phyloP scores from a whole-genome alignment of 2,329 filamentous ascomycete genomes.

The Talaromyces funiculosus region DNA sequence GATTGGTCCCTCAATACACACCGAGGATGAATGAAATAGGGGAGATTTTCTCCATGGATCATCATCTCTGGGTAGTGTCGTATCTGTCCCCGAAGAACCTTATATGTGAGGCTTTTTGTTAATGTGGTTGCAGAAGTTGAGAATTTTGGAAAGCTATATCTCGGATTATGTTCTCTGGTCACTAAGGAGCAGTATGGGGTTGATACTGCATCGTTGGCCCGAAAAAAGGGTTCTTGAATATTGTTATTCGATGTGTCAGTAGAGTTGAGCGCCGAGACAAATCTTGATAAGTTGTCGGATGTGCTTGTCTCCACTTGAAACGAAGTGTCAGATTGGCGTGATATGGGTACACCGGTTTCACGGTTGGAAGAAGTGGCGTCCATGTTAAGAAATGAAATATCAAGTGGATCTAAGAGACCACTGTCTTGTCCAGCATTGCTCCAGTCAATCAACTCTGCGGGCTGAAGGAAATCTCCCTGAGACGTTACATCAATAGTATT shows the following conservation, averaged over 20 bases:
- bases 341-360: too few relatives aligned
- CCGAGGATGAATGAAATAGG: conserved; percentile 6
- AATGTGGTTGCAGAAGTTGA: not conserved
- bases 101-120: not conserved
- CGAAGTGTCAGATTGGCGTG: too few relatives aligned
- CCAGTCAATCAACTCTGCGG: too few relatives aligned
- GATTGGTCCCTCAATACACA: conserved; percentile 1
- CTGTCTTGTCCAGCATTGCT: too few relatives aligned
- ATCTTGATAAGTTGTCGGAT: not conserved
- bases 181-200: not conserved
- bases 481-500: too few relatives aligned
- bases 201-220: not conserved
- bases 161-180: not conserved
- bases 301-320: too few relatives aligned
- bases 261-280: not conserved
- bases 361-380: too few relatives aligned
- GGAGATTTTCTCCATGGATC: not conserved
- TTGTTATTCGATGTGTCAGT: not conserved
- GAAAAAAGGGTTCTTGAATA: not conserved
- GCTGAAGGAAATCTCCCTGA: too few relatives aligned
- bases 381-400: too few relatives aligned
- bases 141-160: not conserved
- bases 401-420: too few relatives aligned
- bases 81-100: conserved; percentile 3
- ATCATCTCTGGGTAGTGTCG: conserved; percentile 2